Conservation (phyloP, 1,284 basidiomycete species). For the Cryptococcus maquisensis region DNA sequence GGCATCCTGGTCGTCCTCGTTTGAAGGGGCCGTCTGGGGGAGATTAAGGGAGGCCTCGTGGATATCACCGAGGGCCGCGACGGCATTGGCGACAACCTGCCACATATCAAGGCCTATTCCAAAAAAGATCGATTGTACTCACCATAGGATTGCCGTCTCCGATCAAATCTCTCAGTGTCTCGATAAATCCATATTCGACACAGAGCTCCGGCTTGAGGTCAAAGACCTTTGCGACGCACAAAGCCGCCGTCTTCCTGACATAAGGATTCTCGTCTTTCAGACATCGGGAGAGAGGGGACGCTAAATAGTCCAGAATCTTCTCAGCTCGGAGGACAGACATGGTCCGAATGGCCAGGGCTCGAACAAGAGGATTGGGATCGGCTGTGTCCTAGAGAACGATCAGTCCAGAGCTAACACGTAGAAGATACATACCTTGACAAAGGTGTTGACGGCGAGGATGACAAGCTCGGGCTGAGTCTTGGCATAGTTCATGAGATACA, state of each 20-base stretch:
- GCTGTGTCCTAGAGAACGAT: constrained; percentile 69
- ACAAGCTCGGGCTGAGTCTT: constrained; percentile 97
- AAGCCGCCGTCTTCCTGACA: constrained; percentile 92
- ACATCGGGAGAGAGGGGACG: constrained; percentile 85
- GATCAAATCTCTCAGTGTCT: constrained; percentile 62
- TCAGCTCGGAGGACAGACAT: constrained; percentile 97
- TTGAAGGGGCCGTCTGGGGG: constrained; percentile 30
- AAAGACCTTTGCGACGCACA: constrained; percentile 93
- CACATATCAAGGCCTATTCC: background rate
- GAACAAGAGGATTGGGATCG: constrained; percentile 92
- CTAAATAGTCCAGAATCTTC: constrained; percentile 98
- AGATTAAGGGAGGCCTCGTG: constrained; percentile 55
- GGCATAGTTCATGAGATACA: constrained; percentile 98
- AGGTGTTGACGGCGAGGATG: constrained; percentile 97
- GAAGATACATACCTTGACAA: constrained; percentile 62
- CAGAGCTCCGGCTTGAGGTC: constrained; percentile 94
- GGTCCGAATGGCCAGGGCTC: constrained; percentile 92
- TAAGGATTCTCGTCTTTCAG: constrained; percentile 94
- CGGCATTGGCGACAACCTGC: constrained; percentile 89
- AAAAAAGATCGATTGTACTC: constrained; percentile 23
- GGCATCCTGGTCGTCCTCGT: constrained; percentile 49
- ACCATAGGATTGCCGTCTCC: constrained; percentile 97
- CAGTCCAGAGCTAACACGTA: background rate
- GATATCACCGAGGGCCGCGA: constrained; percentile 94
- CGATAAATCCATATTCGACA: constrained; percentile 90